Percentiles rank a stretch among this genome's conserved stretches.
Evolutionary conservation across 192 early-diverging fungal species (phyloP).

Genomic region (Umbelopsis ramanniana): DNA sequence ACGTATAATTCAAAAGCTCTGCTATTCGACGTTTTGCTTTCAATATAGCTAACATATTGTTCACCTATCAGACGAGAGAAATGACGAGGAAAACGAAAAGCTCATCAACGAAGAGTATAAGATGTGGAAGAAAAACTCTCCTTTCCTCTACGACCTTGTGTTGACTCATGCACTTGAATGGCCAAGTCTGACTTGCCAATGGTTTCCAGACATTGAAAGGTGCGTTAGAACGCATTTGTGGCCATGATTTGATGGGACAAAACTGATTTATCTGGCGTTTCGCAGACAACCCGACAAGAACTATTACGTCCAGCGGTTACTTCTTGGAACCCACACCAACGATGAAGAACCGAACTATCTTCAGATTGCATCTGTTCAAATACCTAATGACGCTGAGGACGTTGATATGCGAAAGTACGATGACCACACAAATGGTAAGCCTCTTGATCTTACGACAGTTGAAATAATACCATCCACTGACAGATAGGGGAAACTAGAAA

Average conservation of each 20-base stretch:
- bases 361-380: constrained; percentile 91
- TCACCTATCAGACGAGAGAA: not conserved
- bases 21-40: not conserved
- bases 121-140: constrained; percentile 99
- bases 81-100: constrained; percentile 65
- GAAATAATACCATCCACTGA: not conserved
- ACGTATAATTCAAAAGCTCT: not conserved
- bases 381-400: constrained; percentile 27
- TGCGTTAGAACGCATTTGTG: constrained; percentile 30
- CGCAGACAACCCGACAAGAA: constrained; percentile 77
- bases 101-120: constrained; percentile 97
- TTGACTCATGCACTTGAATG: constrained; percentile 99
- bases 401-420: constrained; percentile 33
- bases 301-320: constrained; percentile 86
- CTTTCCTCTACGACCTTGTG: constrained; percentile 97
- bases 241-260: not conserved
- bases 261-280: not conserved
- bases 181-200: constrained; percentile 97
- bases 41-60: not conserved
- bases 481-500: constrained; percentile 62
- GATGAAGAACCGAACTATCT: constrained; percentile 96
- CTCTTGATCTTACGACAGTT: not conserved
- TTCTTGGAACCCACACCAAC: constrained; percentile 96
- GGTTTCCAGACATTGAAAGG: constrained; percentile 94
- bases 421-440: constrained; percentile 68